Evolutionary conservation across 495 filamentous ascomycete genomes (phyloP).

Genomic region (Penicillium paxilli): DNA sequence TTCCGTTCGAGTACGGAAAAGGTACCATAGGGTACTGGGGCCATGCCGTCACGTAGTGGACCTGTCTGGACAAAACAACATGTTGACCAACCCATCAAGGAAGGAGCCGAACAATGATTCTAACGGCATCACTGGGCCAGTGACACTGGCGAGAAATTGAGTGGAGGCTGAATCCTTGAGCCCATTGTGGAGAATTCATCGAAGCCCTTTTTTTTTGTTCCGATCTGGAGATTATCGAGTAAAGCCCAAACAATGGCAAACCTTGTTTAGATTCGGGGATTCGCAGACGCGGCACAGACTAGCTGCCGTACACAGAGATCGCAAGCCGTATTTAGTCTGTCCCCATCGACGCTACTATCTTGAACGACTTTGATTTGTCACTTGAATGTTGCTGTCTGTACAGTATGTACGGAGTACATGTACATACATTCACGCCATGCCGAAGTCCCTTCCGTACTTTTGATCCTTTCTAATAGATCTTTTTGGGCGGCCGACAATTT

Average conservation of each 20-base stretch:
- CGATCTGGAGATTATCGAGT: conserved; percentile 18
- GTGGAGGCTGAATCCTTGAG: too few relatives aligned
- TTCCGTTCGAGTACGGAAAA: not conserved
- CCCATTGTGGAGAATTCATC: conserved; percentile 7
- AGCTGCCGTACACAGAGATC: conserved; percentile 12
- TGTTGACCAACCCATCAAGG: not conserved
- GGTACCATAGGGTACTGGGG: not conserved
- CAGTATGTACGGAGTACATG: too few relatives aligned
- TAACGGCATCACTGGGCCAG: conserved; percentile 1
- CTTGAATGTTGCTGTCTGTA: not conserved
- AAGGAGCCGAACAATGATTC: not conserved
- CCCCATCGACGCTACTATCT: conserved; percentile 16
- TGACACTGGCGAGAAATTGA: too few relatives aligned
- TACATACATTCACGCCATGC: not conserved
- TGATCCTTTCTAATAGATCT: not conserved
- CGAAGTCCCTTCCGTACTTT: not conserved
- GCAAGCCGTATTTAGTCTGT: conserved; percentile 12
- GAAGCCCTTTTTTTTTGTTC: conserved; percentile 2
- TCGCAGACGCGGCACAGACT: conserved; percentile 5
- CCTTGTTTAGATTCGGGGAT: conserved; percentile 12
- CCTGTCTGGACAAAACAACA: not conserved
- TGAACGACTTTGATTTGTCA: conserved; percentile 20
- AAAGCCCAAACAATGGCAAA: conserved; percentile 8
- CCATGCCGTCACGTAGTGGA: not conserved
- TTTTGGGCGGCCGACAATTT: not conserved